Percentiles rank a stretch among this genome's conserved stretches.
Evolutionary conservation across 192 early-diverging fungal species (phyloP).

Genomic region (Entomortierella chlamydospora): DNA sequence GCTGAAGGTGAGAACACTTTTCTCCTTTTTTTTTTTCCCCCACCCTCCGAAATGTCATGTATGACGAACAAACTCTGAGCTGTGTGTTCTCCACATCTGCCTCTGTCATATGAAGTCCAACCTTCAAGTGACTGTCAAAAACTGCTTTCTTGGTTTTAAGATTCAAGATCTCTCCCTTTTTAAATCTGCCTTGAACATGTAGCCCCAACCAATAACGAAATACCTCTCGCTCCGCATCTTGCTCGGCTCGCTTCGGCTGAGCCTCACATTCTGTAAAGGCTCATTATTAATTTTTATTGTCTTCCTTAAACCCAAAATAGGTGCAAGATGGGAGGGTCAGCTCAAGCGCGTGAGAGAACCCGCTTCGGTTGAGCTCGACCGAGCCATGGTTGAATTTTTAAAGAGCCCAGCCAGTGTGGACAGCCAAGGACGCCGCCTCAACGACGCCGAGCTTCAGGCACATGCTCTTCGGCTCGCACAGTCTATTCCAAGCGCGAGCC

Average conservation of each 20-base stretch:
- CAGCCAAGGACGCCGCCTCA: conserved; percentile 46
- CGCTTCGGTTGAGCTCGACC: conserved; percentile 55
- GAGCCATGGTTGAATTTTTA: conserved; percentile 50
- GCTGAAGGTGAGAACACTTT: conserved; percentile 40
- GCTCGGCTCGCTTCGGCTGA: conserved; percentile 37
- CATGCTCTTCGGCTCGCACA: conserved; percentile 49
- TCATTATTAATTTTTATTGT: not conserved
- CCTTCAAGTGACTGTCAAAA: not conserved
- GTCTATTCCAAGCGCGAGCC: conserved; percentile 46
- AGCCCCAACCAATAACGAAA: not conserved
- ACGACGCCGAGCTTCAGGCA: conserved; percentile 50
- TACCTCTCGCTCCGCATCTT: not conserved
- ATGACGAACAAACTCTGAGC: not conserved
- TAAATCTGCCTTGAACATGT: too few species aligned
- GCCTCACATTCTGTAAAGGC: not conserved
- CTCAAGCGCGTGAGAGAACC: conserved; percentile 55
- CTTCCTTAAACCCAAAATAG: conserved; percentile 3
- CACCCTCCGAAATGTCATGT: not conserved
- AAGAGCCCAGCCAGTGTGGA: conserved; percentile 49
- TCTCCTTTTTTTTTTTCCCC: not conserved
- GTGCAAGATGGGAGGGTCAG: conserved; percentile 50
- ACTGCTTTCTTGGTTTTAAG: conserved; percentile 21
- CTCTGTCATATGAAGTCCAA: conserved; percentile 19
- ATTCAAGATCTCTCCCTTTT: not conserved
- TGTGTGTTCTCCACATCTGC: conserved; percentile 6